Evolutionary conservation across 768 basidiomycete species (phyloP), one percentile per base, ranked within the genome.

Genomic region (Trametes sanguinea): DNA sequence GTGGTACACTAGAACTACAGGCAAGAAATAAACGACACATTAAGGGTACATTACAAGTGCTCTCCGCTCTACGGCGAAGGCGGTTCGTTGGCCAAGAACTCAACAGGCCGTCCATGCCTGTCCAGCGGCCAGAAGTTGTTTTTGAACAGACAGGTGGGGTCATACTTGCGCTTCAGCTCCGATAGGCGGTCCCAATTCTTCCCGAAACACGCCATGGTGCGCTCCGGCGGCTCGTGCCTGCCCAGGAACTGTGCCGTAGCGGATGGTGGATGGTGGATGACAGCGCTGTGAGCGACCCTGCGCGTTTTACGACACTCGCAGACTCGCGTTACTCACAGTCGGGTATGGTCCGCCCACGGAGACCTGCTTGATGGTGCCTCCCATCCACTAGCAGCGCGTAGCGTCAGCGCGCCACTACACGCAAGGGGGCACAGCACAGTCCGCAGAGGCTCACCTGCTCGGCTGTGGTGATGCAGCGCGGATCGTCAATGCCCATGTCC

Each of bases 101-200:
- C 78, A n/a, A 91, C 77, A 2, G 73, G 73, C 0, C 83, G 74
- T 2, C 86, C 86, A 17, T 79, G 72, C 30, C 79, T 78, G 68
- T 88, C 78, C 60, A 91, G 71, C 17, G 93, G 93, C 91, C 94
- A 95, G 69, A 94, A 85, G 11, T 85, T 82, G 69, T 93, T 88
- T 61, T 75, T 80, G 78, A 95, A 93, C 45, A 95, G 63, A 61
- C 88, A 86, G 44, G 76, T 73, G 0, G 94, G 93, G 70, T 96
- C 94, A 67, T 93, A 90, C 51, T 77, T 75, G 63, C 79, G 76
- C 77, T 95, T 96, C 71, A 95, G 78, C 64, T 83, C 82, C 39
- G 79, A 76, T 2, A 95, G 79, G 37, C 88, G 84, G 0, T 76
- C 71, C 87, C 91, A 95, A 71, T 90, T 92, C 52, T 82, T 79